Evolutionary conservation across 345 rosid species (phyloP).

Genomic region (Brassica cretica): DNA sequence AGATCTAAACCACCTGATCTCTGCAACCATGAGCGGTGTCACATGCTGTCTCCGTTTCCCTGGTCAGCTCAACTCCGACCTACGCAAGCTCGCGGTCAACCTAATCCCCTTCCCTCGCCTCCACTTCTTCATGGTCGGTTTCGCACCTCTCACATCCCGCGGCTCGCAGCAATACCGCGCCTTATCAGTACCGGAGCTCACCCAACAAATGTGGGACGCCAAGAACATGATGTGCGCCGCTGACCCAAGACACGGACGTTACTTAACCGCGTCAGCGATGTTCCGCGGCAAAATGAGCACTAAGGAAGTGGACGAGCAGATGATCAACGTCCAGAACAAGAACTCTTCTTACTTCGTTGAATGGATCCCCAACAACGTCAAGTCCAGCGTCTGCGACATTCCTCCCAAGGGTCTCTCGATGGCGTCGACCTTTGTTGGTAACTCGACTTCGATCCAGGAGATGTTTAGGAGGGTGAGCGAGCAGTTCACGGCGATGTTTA

Average conservation of each 20-base stretch:
- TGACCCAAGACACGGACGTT: slow-evolving; percentile 49
- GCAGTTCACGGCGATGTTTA: not conserved
- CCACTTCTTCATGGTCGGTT: slow-evolving; percentile 58
- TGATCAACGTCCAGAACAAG: not conserved
- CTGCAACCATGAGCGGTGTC: slow-evolving; percentile 60
- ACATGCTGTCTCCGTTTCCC: slow-evolving; percentile 61
- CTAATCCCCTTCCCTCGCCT: slow-evolving; percentile 53
- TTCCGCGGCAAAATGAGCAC: not conserved
- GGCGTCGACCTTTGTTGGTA: not conserved
- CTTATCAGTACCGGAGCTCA: slow-evolving; percentile 46
- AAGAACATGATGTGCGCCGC: slow-evolving; percentile 58
- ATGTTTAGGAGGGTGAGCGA: slow-evolving; percentile 2
- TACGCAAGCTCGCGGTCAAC: slow-evolving; percentile 51
- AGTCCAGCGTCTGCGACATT: not conserved
- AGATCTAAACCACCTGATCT: slow-evolving; percentile 52
- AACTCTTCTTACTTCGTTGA: not conserved
- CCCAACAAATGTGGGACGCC: slow-evolving; percentile 53
- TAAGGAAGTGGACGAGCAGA: not conserved
- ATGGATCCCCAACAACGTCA: not conserved
- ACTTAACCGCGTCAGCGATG: not conserved
- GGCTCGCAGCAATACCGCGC: slow-evolving; percentile 52
- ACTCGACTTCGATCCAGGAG: slow-evolving; percentile 1
- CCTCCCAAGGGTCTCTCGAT: not conserved
- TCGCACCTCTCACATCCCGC: slow-evolving; percentile 51
- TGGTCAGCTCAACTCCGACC: slow-evolving; percentile 57